These are phyloP conservation scores for Candida verbasci DNA, from an alignment of 805 yeast genomes.

Conservation along the genomic window DNA sequence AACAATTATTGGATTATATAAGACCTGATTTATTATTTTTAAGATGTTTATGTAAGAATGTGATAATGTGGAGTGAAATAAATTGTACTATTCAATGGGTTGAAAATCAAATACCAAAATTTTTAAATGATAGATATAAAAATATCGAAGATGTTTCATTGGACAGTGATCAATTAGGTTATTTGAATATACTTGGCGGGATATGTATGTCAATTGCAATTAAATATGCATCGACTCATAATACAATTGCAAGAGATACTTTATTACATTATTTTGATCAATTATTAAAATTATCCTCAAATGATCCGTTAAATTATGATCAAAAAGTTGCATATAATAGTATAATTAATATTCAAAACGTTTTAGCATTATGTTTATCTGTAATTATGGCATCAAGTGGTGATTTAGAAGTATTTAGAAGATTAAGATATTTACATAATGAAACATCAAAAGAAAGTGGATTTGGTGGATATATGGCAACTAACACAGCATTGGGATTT, in stretches of 20 bases:
- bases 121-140: conserved; percentile 28
- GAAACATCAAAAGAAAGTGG: conserved; percentile 41
- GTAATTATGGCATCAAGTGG: conserved; percentile 90
- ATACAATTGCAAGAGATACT: conserved; percentile 49
- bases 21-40: conserved; percentile 76
- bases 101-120: conserved; percentile 48
- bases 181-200: conserved; percentile 69
- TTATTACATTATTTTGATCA: conserved; percentile 53
- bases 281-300: conserved; percentile 26
- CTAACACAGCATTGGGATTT: conserved; percentile 81
- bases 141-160: conserved; percentile 21
- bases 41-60: conserved; percentile 56
- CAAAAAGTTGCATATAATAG: conserved; percentile 52
- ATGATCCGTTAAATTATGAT: conserved; percentile 46
- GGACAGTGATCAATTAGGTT: conserved; percentile 59
- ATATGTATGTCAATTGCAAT: conserved; percentile 70
- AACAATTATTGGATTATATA: conserved; percentile 58
- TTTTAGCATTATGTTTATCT: conserved; percentile 61
- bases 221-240: conserved; percentile 67
- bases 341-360: conserved; percentile 51
- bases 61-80: conserved; percentile 72
- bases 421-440: conserved; percentile 69
- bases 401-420: conserved; percentile 69
- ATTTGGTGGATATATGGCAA: conserved; percentile 73
- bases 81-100: conserved; percentile 52